Evolutionary conservation across 768 basidiomycete species (phyloP), one percentile per base, ranked within the genome.

Genomic region (Tulasnella calospora): DNA sequence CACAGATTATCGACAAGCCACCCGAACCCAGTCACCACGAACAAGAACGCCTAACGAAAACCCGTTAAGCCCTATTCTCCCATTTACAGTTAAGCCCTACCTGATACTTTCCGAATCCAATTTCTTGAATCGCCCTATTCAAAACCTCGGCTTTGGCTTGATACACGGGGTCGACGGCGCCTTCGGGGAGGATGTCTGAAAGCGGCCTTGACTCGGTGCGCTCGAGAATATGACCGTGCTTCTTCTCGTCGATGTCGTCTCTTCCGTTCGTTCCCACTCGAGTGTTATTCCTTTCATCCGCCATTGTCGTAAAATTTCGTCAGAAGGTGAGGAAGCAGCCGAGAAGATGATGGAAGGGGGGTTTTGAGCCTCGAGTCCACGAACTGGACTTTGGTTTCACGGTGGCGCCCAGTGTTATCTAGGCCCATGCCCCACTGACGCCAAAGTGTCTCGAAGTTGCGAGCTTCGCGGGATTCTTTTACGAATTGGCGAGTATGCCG

Each of bases 1-100:
- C 92, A 92, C 36, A 91, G 87, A 80, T 90, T 92, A 81, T 92
- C 91, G 23, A 90, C 89, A 79, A 92, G 87, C 91, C 91, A 92
- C 74, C 92, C 92, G 83, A 93, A 92, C 1, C 91, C 92, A 23
- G 91, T 87, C 38, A 92, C 90, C 74, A 89, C 77, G 82, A 93
- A 92, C 46, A 93, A 33, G 35, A 46, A 74, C 38, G 33, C 40
- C 74, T n/a, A 47, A 67, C 27, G 30, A 67, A 67, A 67, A 3
- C 61, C 61, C 9, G 8, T 30, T 61, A 10, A 67, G 61, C 30
- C 23, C 27, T 7, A n/a, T 33, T 35, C 30, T 19, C 13, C 30
- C 15, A 35, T 35, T 15, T 15, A 27, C 12, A 17, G 0, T 27
- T 13, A 12, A 35, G 30, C 15, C 4, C 4, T 33, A 79, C 79